Evolutionary conservation across 768 basidiomycete genomes (phyloP), one percentile per base, ranked within the genome.

Genomic region (Pisolithus albus): DNA sequence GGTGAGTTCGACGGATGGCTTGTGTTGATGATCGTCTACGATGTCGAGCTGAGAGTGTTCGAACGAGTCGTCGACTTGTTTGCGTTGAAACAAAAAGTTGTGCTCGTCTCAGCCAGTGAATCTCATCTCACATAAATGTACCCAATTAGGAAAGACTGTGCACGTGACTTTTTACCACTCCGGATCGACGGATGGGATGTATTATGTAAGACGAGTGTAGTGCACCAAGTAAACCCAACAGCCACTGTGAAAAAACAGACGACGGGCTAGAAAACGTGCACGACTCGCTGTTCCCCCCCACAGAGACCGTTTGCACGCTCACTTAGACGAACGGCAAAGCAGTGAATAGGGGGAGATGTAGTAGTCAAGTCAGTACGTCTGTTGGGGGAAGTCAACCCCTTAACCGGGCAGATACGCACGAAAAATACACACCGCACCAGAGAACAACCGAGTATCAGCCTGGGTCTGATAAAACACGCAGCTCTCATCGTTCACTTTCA

Each of bases 391-490:
- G 44, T 46, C 49, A 55, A 13, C 11, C 37, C 19, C 38, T 26
- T 26, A 26, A 26, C 7, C 32, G 15, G 21, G 18, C 34, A 43
- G 8, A 44, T 28, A 26, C 9, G 24, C 23, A 30, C 28, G 34
- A 39, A 24, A 39, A 18, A 1, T 62, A 75, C 67, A 57, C 70
- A 70, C 80, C 76, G 61, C 61, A 67, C 70, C 73, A 64, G 70
- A 62, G 55, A 66, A 69, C 23, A 76, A 56, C 36, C 75, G 69
- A 24, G 62, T 59, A 55, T 78, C 76, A 13, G 75, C 73, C 45
- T 72, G 68, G 5, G 77, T 79, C 61, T 74, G 71, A 51, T 79
- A 78, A 47, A 64, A 64, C 28, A 68, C 72, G n/a, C 52, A 54
- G 47, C 61, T 59, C 18, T 64, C 64, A 37, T 68, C 68, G 50